Evolutionary conservation across 2,329 filamentous ascomycete genomes (phyloP), one percentile per base, ranked within the genome.

Genomic region (Fusarium beomiforme): DNA sequence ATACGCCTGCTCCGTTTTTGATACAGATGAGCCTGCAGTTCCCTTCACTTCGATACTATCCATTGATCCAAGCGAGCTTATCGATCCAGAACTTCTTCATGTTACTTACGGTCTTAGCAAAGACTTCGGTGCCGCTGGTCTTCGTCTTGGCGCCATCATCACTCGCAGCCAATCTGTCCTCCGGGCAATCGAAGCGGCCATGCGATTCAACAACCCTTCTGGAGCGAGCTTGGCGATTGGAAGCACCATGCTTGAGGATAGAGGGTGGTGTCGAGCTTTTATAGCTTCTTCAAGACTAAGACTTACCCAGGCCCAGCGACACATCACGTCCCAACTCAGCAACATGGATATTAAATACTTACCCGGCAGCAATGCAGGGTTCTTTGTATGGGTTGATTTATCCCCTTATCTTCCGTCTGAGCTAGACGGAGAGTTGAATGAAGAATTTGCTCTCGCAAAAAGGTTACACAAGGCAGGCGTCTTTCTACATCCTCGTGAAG

Each of bases 361-460:
- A n/a, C 54, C 64, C 2, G 78, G 78, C 79, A 81, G 81, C n/a
- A 89, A 89, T 66, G 87, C 87, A 0, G 87, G 85, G 0, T 88
- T 89, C 71, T 90, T 90, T 72, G 67, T 90, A 4, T 89, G 84
- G 81, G 76, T 87, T 5, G 82, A 89, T 72, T 72, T 90, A 19
- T 83, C 82, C 1, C 80, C 81, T 1, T 85, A 81, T 61, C 73
- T 88, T 37, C 77, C 80, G 3, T 68, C 60, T 4, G 65, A 79
- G 4, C 59, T 68, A 7, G 64, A 73, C 16, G 75, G 77, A 24
- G 78, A 78, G 37, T 71, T 72, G 47, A 80, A 82, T 51, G 74
- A 79, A 2, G 85, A 88, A 69, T 84, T 83, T 67, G 78, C 76
- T 16, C 74, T 89, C 16, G 82, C 83, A 0, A 78, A 83, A 68